These are phyloP conservation scores for Nephelium lappaceum DNA, from an alignment of 345 rosid genomes.

Conservation along the genomic window DNA sequence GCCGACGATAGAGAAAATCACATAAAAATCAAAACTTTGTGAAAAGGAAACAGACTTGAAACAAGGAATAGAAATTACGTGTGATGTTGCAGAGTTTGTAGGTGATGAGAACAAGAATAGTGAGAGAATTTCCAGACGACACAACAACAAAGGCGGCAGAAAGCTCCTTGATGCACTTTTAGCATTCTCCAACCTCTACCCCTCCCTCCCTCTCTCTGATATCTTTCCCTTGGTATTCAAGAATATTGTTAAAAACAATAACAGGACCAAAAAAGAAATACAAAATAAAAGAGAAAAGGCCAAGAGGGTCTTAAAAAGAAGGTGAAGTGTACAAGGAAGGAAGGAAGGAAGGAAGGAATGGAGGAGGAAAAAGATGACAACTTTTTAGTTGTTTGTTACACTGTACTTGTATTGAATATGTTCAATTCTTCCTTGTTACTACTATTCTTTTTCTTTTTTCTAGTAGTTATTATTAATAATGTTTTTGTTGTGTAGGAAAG, in stretches of 20 bases:
- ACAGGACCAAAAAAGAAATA: background rate
- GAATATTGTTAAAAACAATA: background rate
- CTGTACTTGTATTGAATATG: background rate
- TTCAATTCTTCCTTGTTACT: background rate
- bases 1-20: background rate
- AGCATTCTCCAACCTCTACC: constrained; percentile 10
- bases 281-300: background rate
- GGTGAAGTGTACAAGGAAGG: constrained; percentile 15
- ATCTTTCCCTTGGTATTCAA: background rate
- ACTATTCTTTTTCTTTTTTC: background rate
- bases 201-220: background rate
- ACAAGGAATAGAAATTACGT: constrained; percentile 1
- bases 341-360: constrained; percentile 9
- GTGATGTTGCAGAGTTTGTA: constrained; percentile 7
- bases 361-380: background rate
- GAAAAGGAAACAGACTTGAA: background rate
- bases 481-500: background rate
- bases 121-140: background rate
- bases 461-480: background rate
- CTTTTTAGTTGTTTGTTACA: background rate
- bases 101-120: background rate
- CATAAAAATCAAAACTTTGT: background rate
- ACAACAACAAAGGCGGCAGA: background rate
- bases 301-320: background rate
- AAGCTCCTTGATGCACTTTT: background rate